These are phyloP conservation scores for Aspergillus olivimuriae DNA, from an alignment of 495 filamentous ascomycete species.

Conservation along the genomic window DNA sequence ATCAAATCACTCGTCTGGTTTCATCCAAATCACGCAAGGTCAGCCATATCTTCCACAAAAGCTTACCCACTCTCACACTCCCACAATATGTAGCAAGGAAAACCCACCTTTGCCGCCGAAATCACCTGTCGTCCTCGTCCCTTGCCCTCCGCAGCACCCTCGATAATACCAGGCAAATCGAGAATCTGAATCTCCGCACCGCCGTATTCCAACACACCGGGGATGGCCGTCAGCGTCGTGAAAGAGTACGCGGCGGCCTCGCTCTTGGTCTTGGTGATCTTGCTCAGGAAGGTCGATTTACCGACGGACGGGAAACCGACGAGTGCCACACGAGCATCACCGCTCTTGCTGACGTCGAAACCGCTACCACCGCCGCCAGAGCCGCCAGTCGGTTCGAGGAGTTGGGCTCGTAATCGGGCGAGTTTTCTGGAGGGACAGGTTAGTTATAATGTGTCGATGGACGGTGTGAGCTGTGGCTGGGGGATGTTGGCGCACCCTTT, in stretches of 20 bases:
- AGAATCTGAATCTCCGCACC: slow-evolving; percentile 98
- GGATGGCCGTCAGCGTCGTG: slow-evolving; percentile 96
- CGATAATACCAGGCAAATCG: slow-evolving; percentile 98
- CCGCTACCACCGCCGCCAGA: slow-evolving; percentile 70
- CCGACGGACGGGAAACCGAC: slow-evolving; percentile 98
- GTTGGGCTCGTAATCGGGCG: slow-evolving; percentile 87
- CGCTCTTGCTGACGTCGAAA: slow-evolving; percentile 96
- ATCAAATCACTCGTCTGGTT: slow-evolving; percentile 93
- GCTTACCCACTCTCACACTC: too few relatives aligned
- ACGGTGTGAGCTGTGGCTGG: not conserved
- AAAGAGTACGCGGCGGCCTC: slow-evolving; percentile 97
- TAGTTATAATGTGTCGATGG: not conserved
- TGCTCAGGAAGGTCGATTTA: slow-evolving; percentile 97
- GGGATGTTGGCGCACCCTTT: slow-evolving; percentile 64
- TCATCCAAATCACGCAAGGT: slow-evolving; percentile 1
- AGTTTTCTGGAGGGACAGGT: slow-evolving; percentile 62
- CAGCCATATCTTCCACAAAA: not conserved
- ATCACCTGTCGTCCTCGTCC: slow-evolving; percentile 95
- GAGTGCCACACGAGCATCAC: slow-evolving; percentile 93
- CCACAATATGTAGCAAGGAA: not conserved
- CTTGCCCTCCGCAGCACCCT: slow-evolving; percentile 94
- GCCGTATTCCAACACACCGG: slow-evolving; percentile 95
- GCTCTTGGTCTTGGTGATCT: slow-evolving; percentile 97
- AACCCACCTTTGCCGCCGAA: slow-evolving; percentile 74
- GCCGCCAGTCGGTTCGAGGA: slow-evolving; percentile 84